Conservation (phyloP, 768 basidiomycete species). For the Pholiota molesta region DNA sequence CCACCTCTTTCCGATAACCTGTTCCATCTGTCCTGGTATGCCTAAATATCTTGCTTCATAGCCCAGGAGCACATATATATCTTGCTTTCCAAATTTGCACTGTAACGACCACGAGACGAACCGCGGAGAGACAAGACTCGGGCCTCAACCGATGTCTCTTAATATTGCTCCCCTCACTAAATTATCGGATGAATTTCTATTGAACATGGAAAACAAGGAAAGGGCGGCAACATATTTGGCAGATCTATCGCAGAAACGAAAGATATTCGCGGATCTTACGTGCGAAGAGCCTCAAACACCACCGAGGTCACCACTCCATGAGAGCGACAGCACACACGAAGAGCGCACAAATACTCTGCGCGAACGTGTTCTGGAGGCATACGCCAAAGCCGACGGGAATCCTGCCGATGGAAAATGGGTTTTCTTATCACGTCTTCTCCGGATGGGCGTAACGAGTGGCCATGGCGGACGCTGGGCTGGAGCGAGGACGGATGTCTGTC, state of each 20-base stretch:
- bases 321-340: slow-evolving; percentile 14
- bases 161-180: neutral
- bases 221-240: neutral
- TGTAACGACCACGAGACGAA: too few relatives aligned
- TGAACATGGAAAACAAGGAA: neutral
- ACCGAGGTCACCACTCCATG: slow-evolving; percentile 2
- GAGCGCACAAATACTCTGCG: slow-evolving; percentile 19
- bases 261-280: neutral
- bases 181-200: neutral
- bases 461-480: slow-evolving; percentile 23
- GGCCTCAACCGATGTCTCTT: neutral
- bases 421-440: slow-evolving; percentile 19
- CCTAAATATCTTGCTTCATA: neutral
- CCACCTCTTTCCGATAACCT: neutral
- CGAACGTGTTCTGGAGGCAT: slow-evolving; percentile 21
- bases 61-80: too few relatives aligned
- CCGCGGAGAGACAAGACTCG: too few relatives aligned
- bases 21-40: neutral
- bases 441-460: slow-evolving; percentile 24
- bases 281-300: slow-evolving; percentile 7
- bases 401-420: slow-evolving; percentile 26
- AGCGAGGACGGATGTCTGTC: slow-evolving; percentile 17
- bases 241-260: neutral
- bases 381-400: slow-evolving; percentile 22
- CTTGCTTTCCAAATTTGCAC: too few relatives aligned